Evolutionary conservation across 2,329 filamentous ascomycete species (phyloP).

Genomic region (Sclerotinia trifoliorum): DNA sequence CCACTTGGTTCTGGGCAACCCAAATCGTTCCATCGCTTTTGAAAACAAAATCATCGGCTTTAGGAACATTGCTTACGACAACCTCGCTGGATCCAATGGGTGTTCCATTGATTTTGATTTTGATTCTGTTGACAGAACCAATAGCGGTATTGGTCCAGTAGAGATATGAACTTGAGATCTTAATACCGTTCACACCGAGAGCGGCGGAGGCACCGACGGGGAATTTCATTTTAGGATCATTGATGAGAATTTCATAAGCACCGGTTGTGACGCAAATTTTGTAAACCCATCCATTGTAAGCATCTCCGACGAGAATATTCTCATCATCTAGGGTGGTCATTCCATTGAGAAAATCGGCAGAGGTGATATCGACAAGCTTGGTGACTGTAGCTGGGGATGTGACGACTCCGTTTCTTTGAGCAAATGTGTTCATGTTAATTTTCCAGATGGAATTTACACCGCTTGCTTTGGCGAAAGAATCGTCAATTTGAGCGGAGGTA

Average conservation of each 20-base stretch:
- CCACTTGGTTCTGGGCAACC: constrained; percentile 24
- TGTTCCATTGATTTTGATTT: constrained; percentile 26
- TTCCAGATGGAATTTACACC: constrained; percentile 33
- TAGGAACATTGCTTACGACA: constrained; percentile 21
- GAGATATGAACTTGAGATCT: constrained; percentile 32
- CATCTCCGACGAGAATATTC: constrained; percentile 33
- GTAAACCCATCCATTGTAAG: constrained; percentile 33
- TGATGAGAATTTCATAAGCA: constrained; percentile 31
- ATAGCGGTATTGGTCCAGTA: constrained; percentile 37
- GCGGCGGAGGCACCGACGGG: constrained; percentile 20
- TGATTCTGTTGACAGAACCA: constrained; percentile 30
- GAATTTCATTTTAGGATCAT: constrained; percentile 33
- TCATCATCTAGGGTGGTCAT: constrained; percentile 28
- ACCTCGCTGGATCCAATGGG: constrained; percentile 23
- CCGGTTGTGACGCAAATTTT: constrained; percentile 32
- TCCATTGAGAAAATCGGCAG: constrained; percentile 35
- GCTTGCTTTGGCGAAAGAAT: constrained; percentile 32
- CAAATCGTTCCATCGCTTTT: constrained; percentile 24
- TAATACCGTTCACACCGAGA: constrained; percentile 36
- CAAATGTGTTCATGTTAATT: constrained; percentile 31
- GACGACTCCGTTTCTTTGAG: not conserved
- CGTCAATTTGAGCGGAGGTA: constrained; percentile 36
- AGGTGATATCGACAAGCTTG: constrained; percentile 24
- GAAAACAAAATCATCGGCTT: constrained; percentile 28
- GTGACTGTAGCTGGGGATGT: constrained; percentile 17